Evolutionary conservation across 805 yeast species (phyloP).

Genomic region (Ogataea paraovalis): DNA sequence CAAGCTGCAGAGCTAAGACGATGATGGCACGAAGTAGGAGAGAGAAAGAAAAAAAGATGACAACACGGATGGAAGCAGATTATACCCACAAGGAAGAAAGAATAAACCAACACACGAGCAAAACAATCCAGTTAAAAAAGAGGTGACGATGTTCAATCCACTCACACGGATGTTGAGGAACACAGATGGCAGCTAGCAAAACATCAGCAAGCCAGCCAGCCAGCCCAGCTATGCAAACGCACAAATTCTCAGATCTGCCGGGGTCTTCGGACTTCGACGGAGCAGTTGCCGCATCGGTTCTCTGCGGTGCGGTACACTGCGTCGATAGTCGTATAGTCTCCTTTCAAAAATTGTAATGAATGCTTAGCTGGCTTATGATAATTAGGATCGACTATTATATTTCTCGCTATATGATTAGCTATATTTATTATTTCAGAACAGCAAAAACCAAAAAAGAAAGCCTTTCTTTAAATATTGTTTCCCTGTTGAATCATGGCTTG

Average conservation of each 20-base stretch:
- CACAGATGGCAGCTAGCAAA: too few species aligned
- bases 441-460: too few species aligned
- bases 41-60: background rate
- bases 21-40: background rate
- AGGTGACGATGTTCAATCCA: background rate
- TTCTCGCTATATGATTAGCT: too few species aligned
- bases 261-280: background rate
- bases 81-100: background rate
- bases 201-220: background rate
- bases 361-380: too few species aligned
- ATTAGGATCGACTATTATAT: too few species aligned
- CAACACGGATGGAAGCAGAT: background rate
- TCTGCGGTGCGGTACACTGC: background rate
- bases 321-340: background rate
- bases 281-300: background rate
- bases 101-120: background rate
- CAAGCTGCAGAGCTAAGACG: background rate
- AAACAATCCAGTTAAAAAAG: background rate
- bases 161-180: background rate
- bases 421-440: background rate
- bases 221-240: background rate
- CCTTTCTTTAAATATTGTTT: background rate
- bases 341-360: too few species aligned
- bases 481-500: background rate
- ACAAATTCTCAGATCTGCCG: background rate